phyloP scores from a whole-genome alignment of 2,329 filamentous ascomycete species.

The Fusarium albidum region DNA sequence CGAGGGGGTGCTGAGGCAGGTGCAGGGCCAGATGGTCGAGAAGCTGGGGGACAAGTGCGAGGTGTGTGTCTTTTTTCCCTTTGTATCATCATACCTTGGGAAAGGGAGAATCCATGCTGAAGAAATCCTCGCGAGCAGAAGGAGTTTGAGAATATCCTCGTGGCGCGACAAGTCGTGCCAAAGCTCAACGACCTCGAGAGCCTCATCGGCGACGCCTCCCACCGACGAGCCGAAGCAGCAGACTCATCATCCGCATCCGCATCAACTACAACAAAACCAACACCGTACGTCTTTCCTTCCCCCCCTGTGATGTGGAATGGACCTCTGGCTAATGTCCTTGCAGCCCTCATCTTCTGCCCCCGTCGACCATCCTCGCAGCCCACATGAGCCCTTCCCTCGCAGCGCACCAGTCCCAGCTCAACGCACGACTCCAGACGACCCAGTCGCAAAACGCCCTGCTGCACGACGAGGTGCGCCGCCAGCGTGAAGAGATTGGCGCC shows the following conservation, averaged over 20 bases:
- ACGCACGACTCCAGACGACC: conserved; percentile 63
- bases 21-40: conserved; percentile 67
- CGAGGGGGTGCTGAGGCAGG: conserved; percentile 59
- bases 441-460: conserved; percentile 65
- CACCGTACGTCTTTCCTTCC: conserved; percentile 51
- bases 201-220: conserved; percentile 60
- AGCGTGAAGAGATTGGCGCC: conserved; percentile 63
- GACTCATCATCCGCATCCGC: too few relatives aligned
- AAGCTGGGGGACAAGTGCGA: conserved; percentile 62
- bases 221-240: conserved; percentile 31
- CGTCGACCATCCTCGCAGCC: conserved; percentile 59
- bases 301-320: too few relatives aligned
- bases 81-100: too few relatives aligned
- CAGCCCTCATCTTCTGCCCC: conserved; percentile 65
- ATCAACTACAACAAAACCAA: conserved; percentile 47
- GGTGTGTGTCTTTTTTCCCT: conserved; percentile 50
- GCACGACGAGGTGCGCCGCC: conserved; percentile 58
- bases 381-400: conserved; percentile 63
- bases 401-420: conserved; percentile 63
- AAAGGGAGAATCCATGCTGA: not conserved
- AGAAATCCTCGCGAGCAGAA: conserved; percentile 43
- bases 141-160: conserved; percentile 66
- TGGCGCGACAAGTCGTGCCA: conserved; percentile 60
- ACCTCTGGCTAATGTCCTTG: conserved; percentile 3
- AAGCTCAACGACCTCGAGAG: conserved; percentile 67